These are phyloP conservation scores for Vigna unguiculata DNA, from an alignment of 306 rosid genomes.

Conservation along the genomic window DNA sequence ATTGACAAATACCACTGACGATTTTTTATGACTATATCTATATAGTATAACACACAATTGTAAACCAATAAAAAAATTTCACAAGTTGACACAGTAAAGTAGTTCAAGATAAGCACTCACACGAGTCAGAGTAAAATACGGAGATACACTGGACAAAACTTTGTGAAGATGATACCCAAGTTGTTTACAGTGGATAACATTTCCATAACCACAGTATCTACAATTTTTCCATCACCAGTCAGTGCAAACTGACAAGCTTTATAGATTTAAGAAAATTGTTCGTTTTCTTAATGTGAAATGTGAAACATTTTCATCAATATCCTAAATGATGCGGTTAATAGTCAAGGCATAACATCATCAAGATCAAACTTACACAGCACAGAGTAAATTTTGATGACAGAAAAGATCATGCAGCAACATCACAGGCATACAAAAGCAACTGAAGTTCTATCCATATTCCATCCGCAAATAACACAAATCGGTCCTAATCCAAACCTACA, in stretches of 20 bases:
- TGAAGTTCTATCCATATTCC: background rate
- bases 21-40: background rate
- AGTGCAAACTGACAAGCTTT: slow-evolving; percentile 11
- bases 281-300: slow-evolving; percentile 11
- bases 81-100: background rate
- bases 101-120: background rate
- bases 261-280: background rate
- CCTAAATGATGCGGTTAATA: too few relatives aligned
- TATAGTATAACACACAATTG: too few relatives aligned
- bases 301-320: too few relatives aligned
- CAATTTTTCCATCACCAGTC: background rate
- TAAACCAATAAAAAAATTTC: background rate
- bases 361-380: too few relatives aligned
- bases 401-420: background rate
- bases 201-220: background rate
- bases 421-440: slow-evolving; percentile 16
- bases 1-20: too few relatives aligned
- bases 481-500: background rate
- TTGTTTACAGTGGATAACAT: background rate
- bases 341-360: too few relatives aligned
- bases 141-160: background rate
- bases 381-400: background rate
- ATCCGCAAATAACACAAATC: background rate
- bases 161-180: slow-evolving; percentile 11
- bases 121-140: background rate